These are phyloP conservation scores for Amphicarpaea edgeworthii DNA, from an alignment of 306 rosid species.

Conservation along the genomic window DNA sequence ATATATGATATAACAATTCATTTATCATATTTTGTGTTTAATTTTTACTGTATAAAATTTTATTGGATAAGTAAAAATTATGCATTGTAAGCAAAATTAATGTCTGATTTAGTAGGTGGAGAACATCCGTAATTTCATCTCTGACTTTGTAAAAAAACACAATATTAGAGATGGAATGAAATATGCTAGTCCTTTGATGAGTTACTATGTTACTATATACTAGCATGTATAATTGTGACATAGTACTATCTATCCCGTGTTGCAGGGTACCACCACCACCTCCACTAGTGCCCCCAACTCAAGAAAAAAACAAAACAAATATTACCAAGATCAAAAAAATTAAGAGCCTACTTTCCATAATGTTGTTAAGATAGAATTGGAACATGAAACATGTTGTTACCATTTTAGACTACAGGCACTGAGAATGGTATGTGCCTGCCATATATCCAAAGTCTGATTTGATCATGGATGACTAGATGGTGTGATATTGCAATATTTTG, in stretches of 20 bases:
- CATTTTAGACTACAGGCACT: slow-evolving; percentile 24
- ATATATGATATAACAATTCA: no score
- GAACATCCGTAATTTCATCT: no score
- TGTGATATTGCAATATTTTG: slow-evolving; percentile 44
- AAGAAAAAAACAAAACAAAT: slow-evolving; percentile 33
- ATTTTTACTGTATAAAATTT: no score
- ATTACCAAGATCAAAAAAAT: slow-evolving; percentile 35
- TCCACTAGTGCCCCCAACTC: slow-evolving; percentile 42
- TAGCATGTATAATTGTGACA: slow-evolving; percentile 44
- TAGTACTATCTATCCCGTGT: slow-evolving; percentile 37
- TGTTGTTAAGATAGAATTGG: slow-evolving; percentile 38
- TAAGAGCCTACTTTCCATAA: slow-evolving; percentile 35
- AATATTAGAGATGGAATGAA: no score
- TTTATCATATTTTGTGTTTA: no score
- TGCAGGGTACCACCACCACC: slow-evolving; percentile 38
- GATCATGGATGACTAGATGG: slow-evolving; percentile 23
- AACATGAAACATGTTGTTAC: slow-evolving; percentile 51
- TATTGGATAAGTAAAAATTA: no score
- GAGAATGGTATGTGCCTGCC: slow-evolving; percentile 37
- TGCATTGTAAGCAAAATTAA: no score
- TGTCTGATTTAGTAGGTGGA: no score
- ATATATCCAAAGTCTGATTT: slow-evolving; percentile 38
- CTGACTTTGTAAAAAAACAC: no score
- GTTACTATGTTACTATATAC: slow-evolving; percentile 20
- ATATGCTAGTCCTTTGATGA: slow-evolving; percentile 25